These are phyloP conservation scores for Rhizopogon rudus DNA, from an alignment of 768 basidiomycete genomes.

Conservation along the genomic window DNA sequence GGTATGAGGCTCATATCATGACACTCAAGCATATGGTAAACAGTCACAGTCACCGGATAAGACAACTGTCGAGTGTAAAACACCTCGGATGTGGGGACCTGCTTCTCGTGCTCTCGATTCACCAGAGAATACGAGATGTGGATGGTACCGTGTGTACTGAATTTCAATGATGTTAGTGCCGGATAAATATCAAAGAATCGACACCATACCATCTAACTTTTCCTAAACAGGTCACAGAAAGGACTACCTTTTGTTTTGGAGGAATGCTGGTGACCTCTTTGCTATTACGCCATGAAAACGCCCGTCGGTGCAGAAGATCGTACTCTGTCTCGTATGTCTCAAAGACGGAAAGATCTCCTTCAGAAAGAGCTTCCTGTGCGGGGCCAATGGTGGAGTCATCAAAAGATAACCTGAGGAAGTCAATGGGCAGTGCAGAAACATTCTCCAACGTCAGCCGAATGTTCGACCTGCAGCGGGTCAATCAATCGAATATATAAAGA, in stretches of 20 bases:
- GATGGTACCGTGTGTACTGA: slow-evolving; percentile 72
- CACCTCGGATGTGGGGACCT: slow-evolving; percentile 34
- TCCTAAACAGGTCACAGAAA: slow-evolving; percentile 75
- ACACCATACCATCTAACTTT: slow-evolving; percentile 84
- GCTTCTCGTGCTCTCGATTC: slow-evolving; percentile 35
- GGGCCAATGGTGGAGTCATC: slow-evolving; percentile 85
- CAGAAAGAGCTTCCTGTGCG: slow-evolving; percentile 71
- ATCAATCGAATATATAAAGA: slow-evolving; percentile 1
- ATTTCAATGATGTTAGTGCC: slow-evolving; percentile 5
- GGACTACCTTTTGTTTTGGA: slow-evolving; percentile 65
- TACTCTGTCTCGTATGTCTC: slow-evolving; percentile 91
- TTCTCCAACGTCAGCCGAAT: slow-evolving; percentile 90
- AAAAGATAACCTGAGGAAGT: slow-evolving; percentile 83
- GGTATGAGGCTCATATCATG: slow-evolving; percentile 78
- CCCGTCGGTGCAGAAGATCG: slow-evolving; percentile 68
- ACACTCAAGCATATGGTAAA: slow-evolving; percentile 93
- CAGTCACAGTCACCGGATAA: slow-evolving; percentile 88
- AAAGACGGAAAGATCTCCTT: slow-evolving; percentile 75
- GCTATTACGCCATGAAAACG: slow-evolving; percentile 66
- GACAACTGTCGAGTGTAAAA: slow-evolving; percentile 87
- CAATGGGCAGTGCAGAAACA: slow-evolving; percentile 72
- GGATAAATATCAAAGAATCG: background rate
- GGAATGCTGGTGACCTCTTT: slow-evolving; percentile 44
- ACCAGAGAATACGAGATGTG: slow-evolving; percentile 81
- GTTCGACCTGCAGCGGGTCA: slow-evolving; percentile 50